These are phyloP conservation scores for Beauveria caledonica DNA, from an alignment of 2,329 filamentous ascomycete species.

Conservation along the genomic window DNA sequence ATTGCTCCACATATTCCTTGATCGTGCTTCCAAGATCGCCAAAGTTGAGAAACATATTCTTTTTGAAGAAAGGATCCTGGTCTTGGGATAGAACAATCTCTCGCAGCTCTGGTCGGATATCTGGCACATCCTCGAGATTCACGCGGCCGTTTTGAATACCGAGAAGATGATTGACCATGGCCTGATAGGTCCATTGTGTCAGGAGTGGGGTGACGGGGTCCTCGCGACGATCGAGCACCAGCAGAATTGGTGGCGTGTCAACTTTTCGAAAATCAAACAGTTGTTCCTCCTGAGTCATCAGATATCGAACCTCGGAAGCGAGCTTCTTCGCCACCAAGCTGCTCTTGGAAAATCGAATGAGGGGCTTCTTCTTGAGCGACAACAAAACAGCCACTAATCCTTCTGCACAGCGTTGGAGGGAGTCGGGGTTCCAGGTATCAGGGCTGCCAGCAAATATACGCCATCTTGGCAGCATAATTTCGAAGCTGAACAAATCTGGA, in stretches of 20 bases:
- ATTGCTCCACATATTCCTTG: conserved; percentile 97
- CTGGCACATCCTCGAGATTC: conserved; percentile 73
- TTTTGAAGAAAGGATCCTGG: conserved; percentile 96
- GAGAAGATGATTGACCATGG: conserved; percentile 97
- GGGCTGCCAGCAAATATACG: conserved; percentile 74
- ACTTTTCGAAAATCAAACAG: conserved; percentile 93
- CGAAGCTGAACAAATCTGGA: conserved; percentile 80
- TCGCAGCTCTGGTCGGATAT: conserved; percentile 76
- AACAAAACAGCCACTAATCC: conserved; percentile 77
- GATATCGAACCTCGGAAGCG: conserved; percentile 84
- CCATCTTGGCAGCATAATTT: conserved; percentile 62
- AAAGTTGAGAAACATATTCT: conserved; percentile 99
- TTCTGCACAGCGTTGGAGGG: conserved; percentile 78
- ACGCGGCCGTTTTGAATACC: conserved; percentile 95
- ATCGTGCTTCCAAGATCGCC: conserved; percentile 92
- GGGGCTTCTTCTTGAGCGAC: conserved; percentile 89
- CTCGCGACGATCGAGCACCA: conserved; percentile 84
- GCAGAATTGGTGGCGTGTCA: conserved; percentile 86
- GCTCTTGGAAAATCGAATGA: conserved; percentile 89
- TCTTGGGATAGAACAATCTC: conserved; percentile 95
- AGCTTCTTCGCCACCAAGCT: conserved; percentile 87
- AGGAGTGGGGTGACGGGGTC: conserved; percentile 91
- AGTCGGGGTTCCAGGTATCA: conserved; percentile 85
- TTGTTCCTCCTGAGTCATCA: conserved; percentile 91
- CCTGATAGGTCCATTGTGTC: conserved; percentile 98